A percentile compares a stretch with the other conserved stretches of the same genome.
These are phyloP conservation scores for Trichoderma endophyticum DNA, from an alignment of 2,329 filamentous ascomycete species.

Conservation along the genomic window DNA sequence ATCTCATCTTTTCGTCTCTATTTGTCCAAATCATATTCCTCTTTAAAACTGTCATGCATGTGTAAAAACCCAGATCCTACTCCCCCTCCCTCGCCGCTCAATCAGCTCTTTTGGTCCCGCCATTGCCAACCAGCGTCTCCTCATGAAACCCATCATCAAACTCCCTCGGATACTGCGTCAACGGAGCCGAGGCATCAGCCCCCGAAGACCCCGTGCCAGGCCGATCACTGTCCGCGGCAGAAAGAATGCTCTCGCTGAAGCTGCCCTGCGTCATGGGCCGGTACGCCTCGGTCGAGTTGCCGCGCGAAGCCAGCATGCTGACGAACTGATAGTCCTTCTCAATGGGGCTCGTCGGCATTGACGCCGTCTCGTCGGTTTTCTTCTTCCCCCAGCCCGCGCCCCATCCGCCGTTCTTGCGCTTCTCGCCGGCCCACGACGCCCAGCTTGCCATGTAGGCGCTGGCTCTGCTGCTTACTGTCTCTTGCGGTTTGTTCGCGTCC, in stretches of 20 bases:
- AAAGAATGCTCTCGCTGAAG: slow-evolving; percentile 46
- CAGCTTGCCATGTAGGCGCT: slow-evolving; percentile 66
- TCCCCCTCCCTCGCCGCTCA: not conserved
- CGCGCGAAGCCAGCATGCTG: slow-evolving; percentile 30
- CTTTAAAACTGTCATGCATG: not conserved
- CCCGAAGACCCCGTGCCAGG: slow-evolving; percentile 23
- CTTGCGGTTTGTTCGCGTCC: slow-evolving; percentile 42
- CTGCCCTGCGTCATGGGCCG: slow-evolving; percentile 41
- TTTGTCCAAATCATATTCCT: not conserved
- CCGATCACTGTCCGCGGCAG: slow-evolving; percentile 34
- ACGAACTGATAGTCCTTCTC: slow-evolving; percentile 38
- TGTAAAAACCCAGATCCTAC: not conserved
- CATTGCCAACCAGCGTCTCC: slow-evolving; percentile 13
- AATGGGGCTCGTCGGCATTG: slow-evolving; percentile 37
- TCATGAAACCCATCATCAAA: slow-evolving; percentile 16
- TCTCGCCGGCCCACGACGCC: slow-evolving; percentile 71
- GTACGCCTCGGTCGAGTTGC: slow-evolving; percentile 27
- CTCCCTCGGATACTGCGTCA: slow-evolving; percentile 7
- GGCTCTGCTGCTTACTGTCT: slow-evolving; percentile 53
- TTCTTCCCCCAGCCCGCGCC: slow-evolving; percentile 41
- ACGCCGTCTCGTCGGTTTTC: slow-evolving; percentile 29
- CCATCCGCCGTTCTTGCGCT: slow-evolving; percentile 58
- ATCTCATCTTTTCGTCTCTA: not conserved
- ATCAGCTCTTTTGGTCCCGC: not conserved
- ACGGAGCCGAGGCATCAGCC: not conserved